Conservation (phyloP, 1,284 basidiomycete genomes). For the Mycosarcoma maydis region DNA sequence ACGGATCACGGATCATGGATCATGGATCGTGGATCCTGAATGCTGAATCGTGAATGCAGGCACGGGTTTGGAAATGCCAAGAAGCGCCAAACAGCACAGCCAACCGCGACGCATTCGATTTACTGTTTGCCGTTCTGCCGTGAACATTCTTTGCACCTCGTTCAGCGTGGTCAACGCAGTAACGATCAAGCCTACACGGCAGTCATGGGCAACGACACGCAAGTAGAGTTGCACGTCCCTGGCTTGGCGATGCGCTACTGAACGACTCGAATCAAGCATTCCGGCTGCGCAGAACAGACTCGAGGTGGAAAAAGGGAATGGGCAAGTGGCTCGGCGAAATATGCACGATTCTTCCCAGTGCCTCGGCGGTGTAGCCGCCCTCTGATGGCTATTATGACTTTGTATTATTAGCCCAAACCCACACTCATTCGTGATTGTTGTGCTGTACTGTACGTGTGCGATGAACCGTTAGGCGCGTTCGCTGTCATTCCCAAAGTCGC, state of each 20-base stretch:
- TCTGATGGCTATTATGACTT: no score
- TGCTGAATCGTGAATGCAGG: no score
- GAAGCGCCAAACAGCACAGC: slow-evolving; percentile 12
- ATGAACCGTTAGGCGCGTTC: no score
- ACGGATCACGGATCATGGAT: no score
- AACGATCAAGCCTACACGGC: no score
- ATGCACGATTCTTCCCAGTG: slow-evolving; percentile 19
- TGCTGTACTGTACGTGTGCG: no score
- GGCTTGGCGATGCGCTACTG: not conserved
- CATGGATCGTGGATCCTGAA: no score
- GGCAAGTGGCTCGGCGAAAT: slow-evolving; percentile 26
- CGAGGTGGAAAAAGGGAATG: not conserved
- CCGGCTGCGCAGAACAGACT: not conserved
- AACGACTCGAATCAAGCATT: not conserved
- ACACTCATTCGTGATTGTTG: no score
- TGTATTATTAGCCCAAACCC: no score
- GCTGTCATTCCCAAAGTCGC: slow-evolving; percentile 20
- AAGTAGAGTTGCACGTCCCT: not conserved
- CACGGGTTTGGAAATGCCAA: slow-evolving; percentile 4
- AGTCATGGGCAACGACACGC: not conserved
- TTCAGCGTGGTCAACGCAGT: not conserved
- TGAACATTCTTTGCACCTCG: slow-evolving; percentile 11
- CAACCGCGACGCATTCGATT: slow-evolving; percentile 8
- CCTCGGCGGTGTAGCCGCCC: slow-evolving; percentile 14
- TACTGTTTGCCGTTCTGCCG: not conserved